Base-by-base conservation (phyloP, 192 early-diverging fungal species). In the Backusella parvicylindrica region DNA sequence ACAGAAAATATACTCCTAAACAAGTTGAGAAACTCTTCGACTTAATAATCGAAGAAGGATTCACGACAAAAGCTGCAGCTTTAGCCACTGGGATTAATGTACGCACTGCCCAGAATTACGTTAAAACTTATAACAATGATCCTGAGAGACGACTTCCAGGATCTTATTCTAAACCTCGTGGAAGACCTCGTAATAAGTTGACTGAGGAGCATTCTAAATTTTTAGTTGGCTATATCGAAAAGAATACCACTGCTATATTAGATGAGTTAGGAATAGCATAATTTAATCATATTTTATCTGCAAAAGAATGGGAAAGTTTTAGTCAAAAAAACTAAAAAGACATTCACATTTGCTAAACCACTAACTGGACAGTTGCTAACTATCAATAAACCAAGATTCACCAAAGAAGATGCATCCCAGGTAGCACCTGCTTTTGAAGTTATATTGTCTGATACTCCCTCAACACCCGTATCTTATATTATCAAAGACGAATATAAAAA, bases 81-180 rank as follows among this genome's bases (percentile, higher is more conserved):
- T 64, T 72, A 64, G 41, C 41, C 50, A 72, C 71, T 56, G 71
- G 53, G n/a, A 72, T 63, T 53, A 72, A 63, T 64, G 36, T 72
- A 72, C 36, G 56, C 36, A 72, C 71, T 64, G 71, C 68, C 41
- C 71, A 72, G 41, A 37, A 72, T 72, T 72, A 72, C 50, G 49
- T 73, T 40, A 73, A 73, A 66, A 73, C 36, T 15, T 73, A 73
- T 38, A 73, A 65, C 35, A 47, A 73, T 66, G 72, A 73, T 50
- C 47, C 43, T 31, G 72, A 73, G 40, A 60, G 72, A 73, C 72
- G 72, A 53, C 49, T 73, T 40, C 72, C 72, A 40, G 37, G 43
- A 66, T 49, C 33, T 37, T 43, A 63, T 49, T 64, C 56, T 64
- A 74, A 74, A 53, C 64, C 64, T 36, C 40, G 73, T 64, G 60